Conservation (phyloP, 345 rosid genomes). For the Clarkia xantiana region DNA sequence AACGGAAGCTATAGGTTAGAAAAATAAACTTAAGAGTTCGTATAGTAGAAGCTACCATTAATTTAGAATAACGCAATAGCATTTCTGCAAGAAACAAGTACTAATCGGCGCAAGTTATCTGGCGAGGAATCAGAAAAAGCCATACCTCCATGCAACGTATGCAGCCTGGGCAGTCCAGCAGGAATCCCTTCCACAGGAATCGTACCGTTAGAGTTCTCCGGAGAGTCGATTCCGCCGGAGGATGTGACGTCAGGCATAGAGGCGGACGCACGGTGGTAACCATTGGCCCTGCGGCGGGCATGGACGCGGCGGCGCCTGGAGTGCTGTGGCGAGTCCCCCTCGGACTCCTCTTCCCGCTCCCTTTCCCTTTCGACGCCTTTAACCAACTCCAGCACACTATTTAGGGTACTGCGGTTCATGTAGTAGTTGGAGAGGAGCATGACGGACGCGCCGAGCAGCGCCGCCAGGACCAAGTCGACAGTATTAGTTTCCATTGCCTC, state of each 20-base stretch:
- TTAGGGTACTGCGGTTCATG: conserved; percentile 90
- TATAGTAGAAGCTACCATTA: background rate
- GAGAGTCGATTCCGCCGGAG: conserved; percentile 32
- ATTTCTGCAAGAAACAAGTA: background rate
- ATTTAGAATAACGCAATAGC: background rate
- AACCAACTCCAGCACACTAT: conserved; percentile 80
- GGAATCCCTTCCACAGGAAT: conserved; percentile 61
- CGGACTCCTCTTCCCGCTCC: conserved; percentile 28
- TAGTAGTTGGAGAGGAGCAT: conserved; percentile 85
- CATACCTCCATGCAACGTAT: conserved; percentile 72
- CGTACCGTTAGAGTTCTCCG: conserved; percentile 61
- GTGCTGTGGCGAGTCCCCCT: conserved; percentile 35
- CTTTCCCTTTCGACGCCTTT: conserved; percentile 56
- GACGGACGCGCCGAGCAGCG: conserved; percentile 87
- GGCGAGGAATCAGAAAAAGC: conserved; percentile 4
- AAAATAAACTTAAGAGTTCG: background rate
- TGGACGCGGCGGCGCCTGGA: conserved; percentile 28
- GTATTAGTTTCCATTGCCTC: conserved; percentile 59
- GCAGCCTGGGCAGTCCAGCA: conserved; percentile 69
- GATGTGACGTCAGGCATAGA: conserved; percentile 74
- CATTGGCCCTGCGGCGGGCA: conserved; percentile 29
- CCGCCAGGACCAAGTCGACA: conserved; percentile 85
- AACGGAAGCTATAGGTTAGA: background rate
- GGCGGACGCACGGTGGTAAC: conserved; percentile 50
- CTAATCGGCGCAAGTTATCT: background rate